These are phyloP conservation scores for Dalbergia cultrata DNA, from an alignment of 306 rosid species.

Conservation along the genomic window DNA sequence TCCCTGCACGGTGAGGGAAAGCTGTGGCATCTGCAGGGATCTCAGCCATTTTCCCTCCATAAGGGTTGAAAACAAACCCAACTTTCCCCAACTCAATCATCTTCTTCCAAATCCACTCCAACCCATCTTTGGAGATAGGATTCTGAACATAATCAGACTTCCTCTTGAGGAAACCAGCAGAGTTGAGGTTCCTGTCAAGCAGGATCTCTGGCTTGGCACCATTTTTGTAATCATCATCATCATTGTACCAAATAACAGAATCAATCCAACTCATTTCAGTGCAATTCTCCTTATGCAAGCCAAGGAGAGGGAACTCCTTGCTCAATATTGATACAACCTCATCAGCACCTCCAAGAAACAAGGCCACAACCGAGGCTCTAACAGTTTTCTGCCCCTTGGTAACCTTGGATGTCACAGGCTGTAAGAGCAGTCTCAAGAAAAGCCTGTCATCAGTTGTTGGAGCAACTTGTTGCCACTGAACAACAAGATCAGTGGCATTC, in stretches of 20 bases:
- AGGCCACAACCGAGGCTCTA: slow-evolving; percentile 44
- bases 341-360: slow-evolving; percentile 51
- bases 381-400: slow-evolving; percentile 19
- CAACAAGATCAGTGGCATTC: slow-evolving; percentile 54
- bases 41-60: slow-evolving; percentile 59
- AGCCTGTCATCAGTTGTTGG: slow-evolving; percentile 48
- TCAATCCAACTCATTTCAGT: slow-evolving; percentile 52
- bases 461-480: slow-evolving; percentile 61
- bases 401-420: slow-evolving; percentile 42
- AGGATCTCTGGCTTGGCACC: slow-evolving; percentile 48
- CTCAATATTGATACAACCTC: slow-evolving; percentile 41
- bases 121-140: slow-evolving; percentile 40
- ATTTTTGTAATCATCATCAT: not conserved
- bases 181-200: slow-evolving; percentile 45
- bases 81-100: slow-evolving; percentile 54
- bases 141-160: slow-evolving; percentile 59
- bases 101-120: slow-evolving; percentile 49
- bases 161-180: slow-evolving; percentile 43
- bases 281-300: slow-evolving; percentile 44
- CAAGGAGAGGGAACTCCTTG: slow-evolving; percentile 52
- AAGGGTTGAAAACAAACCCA: slow-evolving; percentile 57
- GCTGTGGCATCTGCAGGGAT: slow-evolving; percentile 59
- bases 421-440: slow-evolving; percentile 52
- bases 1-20: slow-evolving; percentile 83
- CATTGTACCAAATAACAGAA: slow-evolving; percentile 54